These are phyloP conservation scores for Fragilaria crotonensis DNA, from an alignment of 108 stramenopile species.

Conservation along the genomic window DNA sequence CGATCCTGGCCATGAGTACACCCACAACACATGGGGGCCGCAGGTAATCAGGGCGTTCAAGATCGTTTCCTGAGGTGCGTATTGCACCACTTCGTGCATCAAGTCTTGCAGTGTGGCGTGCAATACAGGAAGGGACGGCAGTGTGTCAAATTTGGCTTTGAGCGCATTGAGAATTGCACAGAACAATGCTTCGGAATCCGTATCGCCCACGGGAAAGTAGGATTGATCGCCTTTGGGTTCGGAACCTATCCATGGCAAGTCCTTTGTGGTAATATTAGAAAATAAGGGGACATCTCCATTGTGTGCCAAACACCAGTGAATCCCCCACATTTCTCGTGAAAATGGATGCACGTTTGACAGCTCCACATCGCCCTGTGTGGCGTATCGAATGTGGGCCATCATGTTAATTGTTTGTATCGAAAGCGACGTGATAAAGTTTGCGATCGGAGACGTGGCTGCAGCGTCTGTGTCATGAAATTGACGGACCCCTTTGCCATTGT, in stretches of 20 bases:
- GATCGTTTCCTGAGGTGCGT: constrained; percentile 53
- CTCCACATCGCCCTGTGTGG: constrained; percentile 56
- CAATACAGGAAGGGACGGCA: constrained; percentile 64
- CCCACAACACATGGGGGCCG: constrained; percentile 51
- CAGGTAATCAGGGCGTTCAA: constrained; percentile 73
- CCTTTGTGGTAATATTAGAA: not conserved
- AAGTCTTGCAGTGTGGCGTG: constrained; percentile 44
- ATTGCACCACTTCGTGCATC: constrained; percentile 46
- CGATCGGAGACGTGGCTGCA: constrained; percentile 59
- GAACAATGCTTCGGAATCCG: constrained; percentile 76
- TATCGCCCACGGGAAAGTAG: constrained; percentile 75
- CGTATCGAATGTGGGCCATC: constrained; percentile 82
- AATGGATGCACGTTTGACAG: constrained; percentile 87
- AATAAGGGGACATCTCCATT: constrained; percentile 75
- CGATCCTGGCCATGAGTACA: constrained; percentile 68
- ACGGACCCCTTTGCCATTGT: constrained; percentile 75
- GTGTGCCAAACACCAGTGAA: constrained; percentile 65
- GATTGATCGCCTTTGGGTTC: constrained; percentile 5
- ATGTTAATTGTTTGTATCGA: constrained; percentile 54
- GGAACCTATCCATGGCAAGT: constrained; percentile 17
- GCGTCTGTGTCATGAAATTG: constrained; percentile 69
- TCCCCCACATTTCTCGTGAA: constrained; percentile 56
- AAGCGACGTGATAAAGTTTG: constrained; percentile 57
- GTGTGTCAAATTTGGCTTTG: constrained; percentile 39
- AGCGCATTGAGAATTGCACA: constrained; percentile 79